phyloP scores from a whole-genome alignment of 345 rosid genomes.

The Populus tremula region DNA sequence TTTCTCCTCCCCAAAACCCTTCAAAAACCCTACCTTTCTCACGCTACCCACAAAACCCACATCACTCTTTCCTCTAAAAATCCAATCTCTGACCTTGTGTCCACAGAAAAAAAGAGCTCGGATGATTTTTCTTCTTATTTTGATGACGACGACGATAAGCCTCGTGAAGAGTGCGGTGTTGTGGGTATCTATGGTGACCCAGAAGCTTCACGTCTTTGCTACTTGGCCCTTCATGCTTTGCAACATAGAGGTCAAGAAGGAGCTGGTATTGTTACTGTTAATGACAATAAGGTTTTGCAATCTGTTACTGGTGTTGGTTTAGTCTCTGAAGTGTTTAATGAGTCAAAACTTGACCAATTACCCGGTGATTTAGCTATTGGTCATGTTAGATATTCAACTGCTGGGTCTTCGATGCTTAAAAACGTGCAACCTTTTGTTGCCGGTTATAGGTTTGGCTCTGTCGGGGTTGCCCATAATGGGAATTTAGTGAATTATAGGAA shows the following conservation, averaged over 20 bases:
- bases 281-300: slow-evolving; percentile 56
- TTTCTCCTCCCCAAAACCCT: slow-evolving; percentile 38
- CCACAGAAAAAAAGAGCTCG: slow-evolving; percentile 15
- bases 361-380: slow-evolving; percentile 89
- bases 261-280: slow-evolving; percentile 91
- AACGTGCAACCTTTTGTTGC: slow-evolving; percentile 99
- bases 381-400: slow-evolving; percentile 93
- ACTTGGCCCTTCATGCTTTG: slow-evolving; percentile 86
- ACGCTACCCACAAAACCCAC: slow-evolving; percentile 23
- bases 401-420: slow-evolving; percentile 88
- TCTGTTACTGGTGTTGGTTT: slow-evolving; percentile 90
- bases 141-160: slow-evolving; percentile 60
- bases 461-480: slow-evolving; percentile 96
- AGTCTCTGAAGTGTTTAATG: slow-evolving; percentile 86
- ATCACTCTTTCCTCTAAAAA: slow-evolving; percentile 35
- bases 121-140: slow-evolving; percentile 17
- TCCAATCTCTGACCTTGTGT: slow-evolving; percentile 36
- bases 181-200: slow-evolving; percentile 92
- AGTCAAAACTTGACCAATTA: slow-evolving; percentile 76
- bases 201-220: slow-evolving; percentile 88
- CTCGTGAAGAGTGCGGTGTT: slow-evolving; percentile 97
- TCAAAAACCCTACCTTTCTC: slow-evolving; percentile 14
- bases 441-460: slow-evolving; percentile 77
- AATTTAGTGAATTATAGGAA: slow-evolving; percentile 74
- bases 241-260: slow-evolving; percentile 99